phyloP scores from a whole-genome alignment of 2,329 filamentous ascomycete species.

The Kalaharituber pfeilii region DNA sequence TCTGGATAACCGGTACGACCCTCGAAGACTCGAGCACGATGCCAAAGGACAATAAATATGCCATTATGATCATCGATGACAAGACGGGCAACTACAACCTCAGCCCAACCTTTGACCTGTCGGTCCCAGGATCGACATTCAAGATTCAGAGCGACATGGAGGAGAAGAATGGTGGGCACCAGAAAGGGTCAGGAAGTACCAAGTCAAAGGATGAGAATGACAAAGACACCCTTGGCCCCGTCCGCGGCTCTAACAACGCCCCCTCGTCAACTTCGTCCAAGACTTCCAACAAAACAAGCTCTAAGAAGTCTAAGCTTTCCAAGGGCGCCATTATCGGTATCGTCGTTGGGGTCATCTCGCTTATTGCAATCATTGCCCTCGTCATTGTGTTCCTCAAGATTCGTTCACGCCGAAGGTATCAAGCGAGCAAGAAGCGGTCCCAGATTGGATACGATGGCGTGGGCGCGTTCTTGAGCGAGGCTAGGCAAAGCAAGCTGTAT shows the following conservation, averaged over 20 bases:
- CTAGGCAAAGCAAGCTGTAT: neutral
- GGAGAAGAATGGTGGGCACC: neutral
- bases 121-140: constrained; percentile 6
- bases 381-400: neutral
- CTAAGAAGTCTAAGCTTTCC: neutral
- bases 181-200: neutral
- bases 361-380: neutral
- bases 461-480: neutral
- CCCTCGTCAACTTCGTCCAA: neutral
- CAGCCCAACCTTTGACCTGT: constrained; percentile 12
- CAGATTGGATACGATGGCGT: neutral
- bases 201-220: neutral
- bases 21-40: constrained; percentile 10
- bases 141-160: neutral
- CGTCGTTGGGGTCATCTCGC: neutral
- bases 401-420: neutral
- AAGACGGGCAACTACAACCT: constrained; percentile 9
- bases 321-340: neutral
- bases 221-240: neutral
- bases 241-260: neutral
- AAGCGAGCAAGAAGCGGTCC: neutral
- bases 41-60: constrained; percentile 10
- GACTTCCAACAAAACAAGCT: neutral
- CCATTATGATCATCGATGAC: constrained; percentile 13
- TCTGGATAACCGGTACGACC: constrained; percentile 9